These are phyloP conservation scores for Sesbania bispinosa DNA, from an alignment of 306 rosid species.

Conservation along the genomic window DNA sequence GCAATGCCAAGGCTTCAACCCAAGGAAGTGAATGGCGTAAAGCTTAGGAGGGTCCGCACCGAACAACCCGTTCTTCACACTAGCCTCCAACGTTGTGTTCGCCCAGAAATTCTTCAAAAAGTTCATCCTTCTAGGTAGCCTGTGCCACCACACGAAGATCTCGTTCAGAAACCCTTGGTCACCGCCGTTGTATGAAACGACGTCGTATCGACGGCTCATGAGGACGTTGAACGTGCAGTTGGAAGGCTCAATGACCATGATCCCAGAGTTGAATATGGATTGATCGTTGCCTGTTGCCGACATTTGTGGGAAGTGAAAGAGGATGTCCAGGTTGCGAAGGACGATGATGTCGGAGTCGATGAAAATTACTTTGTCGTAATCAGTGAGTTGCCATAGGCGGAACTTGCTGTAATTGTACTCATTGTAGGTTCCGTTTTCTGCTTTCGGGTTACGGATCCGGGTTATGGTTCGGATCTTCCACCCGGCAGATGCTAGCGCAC, in stretches of 20 bases:
- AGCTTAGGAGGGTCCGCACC: slow-evolving; percentile 74
- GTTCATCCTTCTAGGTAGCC: slow-evolving; percentile 83
- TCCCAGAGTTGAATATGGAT: slow-evolving; percentile 81
- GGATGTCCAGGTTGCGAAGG: slow-evolving; percentile 72
- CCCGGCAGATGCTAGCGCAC: slow-evolving; percentile 52
- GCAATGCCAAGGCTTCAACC: slow-evolving; percentile 88
- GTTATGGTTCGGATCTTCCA: slow-evolving; percentile 68
- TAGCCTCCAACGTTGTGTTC: slow-evolving; percentile 58
- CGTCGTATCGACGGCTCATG: slow-evolving; percentile 49
- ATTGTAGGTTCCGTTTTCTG: slow-evolving; percentile 65
- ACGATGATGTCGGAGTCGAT: slow-evolving; percentile 86
- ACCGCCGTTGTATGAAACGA: slow-evolving; percentile 85
- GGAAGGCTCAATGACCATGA: slow-evolving; percentile 91
- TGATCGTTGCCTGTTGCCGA: slow-evolving; percentile 86
- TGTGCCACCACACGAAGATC: slow-evolving; percentile 97
- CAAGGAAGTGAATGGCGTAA: slow-evolving; percentile 74
- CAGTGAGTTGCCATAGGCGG: slow-evolving; percentile 86
- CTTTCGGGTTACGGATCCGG: slow-evolving; percentile 76
- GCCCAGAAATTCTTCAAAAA: slow-evolving; percentile 88
- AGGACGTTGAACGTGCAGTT: slow-evolving; percentile 66
- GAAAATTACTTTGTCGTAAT: slow-evolving; percentile 70
- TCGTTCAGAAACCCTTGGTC: slow-evolving; percentile 94
- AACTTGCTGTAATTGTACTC: slow-evolving; percentile 97
- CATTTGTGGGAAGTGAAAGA: slow-evolving; percentile 86
- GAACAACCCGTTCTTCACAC: slow-evolving; percentile 59